These are phyloP conservation scores for Globisporangium spinosum DNA, from an alignment of 352 stramenopile species.

Conservation along the genomic window DNA sequence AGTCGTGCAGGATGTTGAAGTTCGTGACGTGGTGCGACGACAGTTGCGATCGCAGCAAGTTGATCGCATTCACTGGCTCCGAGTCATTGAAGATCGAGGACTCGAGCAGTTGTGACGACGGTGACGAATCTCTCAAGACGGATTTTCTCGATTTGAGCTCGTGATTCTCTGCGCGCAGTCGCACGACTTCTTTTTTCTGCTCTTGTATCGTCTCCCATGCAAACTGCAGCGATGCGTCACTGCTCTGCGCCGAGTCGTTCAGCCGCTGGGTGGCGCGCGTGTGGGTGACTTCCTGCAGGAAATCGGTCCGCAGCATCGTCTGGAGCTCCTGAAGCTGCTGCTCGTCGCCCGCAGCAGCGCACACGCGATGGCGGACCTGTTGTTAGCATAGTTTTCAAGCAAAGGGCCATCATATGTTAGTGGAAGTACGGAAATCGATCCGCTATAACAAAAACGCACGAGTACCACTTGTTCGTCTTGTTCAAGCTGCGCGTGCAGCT, in stretches of 20 bases:
- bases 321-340: slow-evolving; percentile 54
- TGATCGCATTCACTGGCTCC: slow-evolving; percentile 34
- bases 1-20: slow-evolving; percentile 47
- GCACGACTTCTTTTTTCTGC: slow-evolving; percentile 65
- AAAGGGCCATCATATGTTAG: not conserved
- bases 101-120: not conserved
- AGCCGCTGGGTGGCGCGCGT: slow-evolving; percentile 16
- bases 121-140: not conserved
- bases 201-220: slow-evolving; percentile 73
- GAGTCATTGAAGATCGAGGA: slow-evolving; percentile 30
- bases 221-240: slow-evolving; percentile 68
- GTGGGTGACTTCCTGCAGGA: slow-evolving; percentile 43
- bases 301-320: slow-evolving; percentile 41
- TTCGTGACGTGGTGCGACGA: slow-evolving; percentile 54
- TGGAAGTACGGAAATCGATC: not conserved
- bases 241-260: slow-evolving; percentile 28
- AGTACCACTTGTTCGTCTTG: slow-evolving; percentile 41
- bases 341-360: slow-evolving; percentile 43
- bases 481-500: slow-evolving; percentile 41
- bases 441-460: not conserved
- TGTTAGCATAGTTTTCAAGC: not conserved
- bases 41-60: slow-evolving; percentile 48
- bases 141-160: slow-evolving; percentile 25
- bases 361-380: slow-evolving; percentile 39
- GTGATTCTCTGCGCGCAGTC: slow-evolving; percentile 52